These are phyloP conservation scores for Trypanosoma rangeli DNA, from an alignment of 208 protist species.

Conservation along the genomic window DNA sequence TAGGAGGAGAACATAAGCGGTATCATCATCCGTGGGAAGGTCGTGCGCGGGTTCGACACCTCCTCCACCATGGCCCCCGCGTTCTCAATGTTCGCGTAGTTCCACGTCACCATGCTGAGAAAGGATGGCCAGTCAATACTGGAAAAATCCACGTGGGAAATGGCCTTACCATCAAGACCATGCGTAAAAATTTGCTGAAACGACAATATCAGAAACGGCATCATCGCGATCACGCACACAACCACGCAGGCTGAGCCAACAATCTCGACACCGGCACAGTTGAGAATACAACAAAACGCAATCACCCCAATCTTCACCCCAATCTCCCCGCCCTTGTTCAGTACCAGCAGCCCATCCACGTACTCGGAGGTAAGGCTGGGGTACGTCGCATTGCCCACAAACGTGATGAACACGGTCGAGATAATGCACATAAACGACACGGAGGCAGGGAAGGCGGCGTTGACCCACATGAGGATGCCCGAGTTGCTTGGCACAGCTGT, in stretches of 20 bases:
- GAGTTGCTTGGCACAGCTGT: constrained; percentile 87
- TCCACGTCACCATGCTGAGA: constrained; percentile 87
- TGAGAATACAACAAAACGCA: constrained; percentile 63
- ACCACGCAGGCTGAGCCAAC: constrained; percentile 64
- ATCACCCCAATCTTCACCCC: constrained; percentile 73
- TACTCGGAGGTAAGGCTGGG: constrained; percentile 81
- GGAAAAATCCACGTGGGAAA: constrained; percentile 57
- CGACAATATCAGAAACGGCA: constrained; percentile 70
- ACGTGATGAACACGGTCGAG: constrained; percentile 75
- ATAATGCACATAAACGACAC: constrained; percentile 80
- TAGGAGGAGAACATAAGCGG: constrained; percentile 79
- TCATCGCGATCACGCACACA: constrained; percentile 60
- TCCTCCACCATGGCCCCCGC: constrained; percentile 79
- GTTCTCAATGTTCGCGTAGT: constrained; percentile 90
- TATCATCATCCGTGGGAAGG: constrained; percentile 60
- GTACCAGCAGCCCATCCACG: constrained; percentile 37
- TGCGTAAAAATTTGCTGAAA: constrained; percentile 63
- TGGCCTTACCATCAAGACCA: constrained; percentile 62
- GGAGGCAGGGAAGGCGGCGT: constrained; percentile 72
- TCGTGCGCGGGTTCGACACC: constrained; percentile 55
- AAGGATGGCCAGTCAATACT: constrained; percentile 68
- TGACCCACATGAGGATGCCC: constrained; percentile 85
- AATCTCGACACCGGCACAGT: constrained; percentile 73
- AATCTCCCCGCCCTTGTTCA: constrained; percentile 35
- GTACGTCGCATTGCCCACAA: constrained; percentile 84